phyloP scores from a whole-genome alignment of 208 protist species.

The Crithidia bombi region DNA sequence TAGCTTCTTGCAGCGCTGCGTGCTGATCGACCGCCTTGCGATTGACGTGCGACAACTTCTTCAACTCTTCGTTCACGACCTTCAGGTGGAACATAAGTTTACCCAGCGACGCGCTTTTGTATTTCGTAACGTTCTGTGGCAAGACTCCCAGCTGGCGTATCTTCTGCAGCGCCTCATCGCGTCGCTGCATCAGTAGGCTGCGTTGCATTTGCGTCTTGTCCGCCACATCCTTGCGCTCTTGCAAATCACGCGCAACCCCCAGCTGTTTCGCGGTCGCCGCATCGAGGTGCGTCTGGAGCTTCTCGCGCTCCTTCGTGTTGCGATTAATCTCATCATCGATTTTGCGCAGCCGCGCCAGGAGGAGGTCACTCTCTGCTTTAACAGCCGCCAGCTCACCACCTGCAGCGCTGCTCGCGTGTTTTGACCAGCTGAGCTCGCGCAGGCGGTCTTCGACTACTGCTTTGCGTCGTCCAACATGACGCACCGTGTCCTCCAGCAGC shows the following conservation, averaged over 20 bases:
- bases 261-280: constrained; percentile 45
- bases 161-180: constrained; percentile 89
- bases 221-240: constrained; percentile 68
- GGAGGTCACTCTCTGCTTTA: constrained; percentile 50
- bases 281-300: constrained; percentile 53
- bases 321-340: constrained; percentile 54
- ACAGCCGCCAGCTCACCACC: constrained; percentile 56
- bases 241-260: constrained; percentile 38
- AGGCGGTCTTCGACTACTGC: constrained; percentile 62
- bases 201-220: constrained; percentile 69
- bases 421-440: constrained; percentile 66
- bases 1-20: constrained; percentile 85
- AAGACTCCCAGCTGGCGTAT: constrained; percentile 93
- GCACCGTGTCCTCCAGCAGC: constrained; percentile 73
- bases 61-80: constrained; percentile 80
- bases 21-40: constrained; percentile 99
- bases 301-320: constrained; percentile 47
- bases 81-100: constrained; percentile 87
- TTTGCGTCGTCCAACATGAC: constrained; percentile 60
- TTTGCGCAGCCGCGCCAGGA: constrained; percentile 48
- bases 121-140: constrained; percentile 51
- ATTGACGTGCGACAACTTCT: constrained; percentile 96
- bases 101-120: constrained; percentile 50
- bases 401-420: constrained; percentile 33
- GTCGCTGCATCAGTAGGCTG: constrained; percentile 69